Percentiles rank a stretch among this genome's conserved stretches.
These are phyloP conservation scores for Shiraia bambusicola DNA, from an alignment of 2,329 filamentous ascomycete genomes.

Conservation along the genomic window DNA sequence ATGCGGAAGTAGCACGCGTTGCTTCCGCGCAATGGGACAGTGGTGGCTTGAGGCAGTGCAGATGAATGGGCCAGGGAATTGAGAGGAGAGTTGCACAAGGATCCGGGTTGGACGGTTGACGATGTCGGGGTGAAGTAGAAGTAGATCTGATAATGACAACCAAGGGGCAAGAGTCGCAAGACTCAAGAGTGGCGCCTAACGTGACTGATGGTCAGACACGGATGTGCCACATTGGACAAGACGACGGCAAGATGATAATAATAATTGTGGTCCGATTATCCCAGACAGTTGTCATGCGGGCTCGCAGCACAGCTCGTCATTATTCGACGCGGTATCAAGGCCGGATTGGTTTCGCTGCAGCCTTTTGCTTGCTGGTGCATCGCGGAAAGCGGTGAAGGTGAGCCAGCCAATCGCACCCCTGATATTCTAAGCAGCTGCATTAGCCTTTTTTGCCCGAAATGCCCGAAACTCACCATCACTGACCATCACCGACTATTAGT, in stretches of 20 bases:
- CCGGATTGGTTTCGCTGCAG: slow-evolving; percentile 20
- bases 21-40: slow-evolving; percentile 17
- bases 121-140: slow-evolving; percentile 6
- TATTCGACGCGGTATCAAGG: slow-evolving; percentile 16
- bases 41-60: slow-evolving; percentile 17
- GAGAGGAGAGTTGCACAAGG: not conserved
- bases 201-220: slow-evolving; percentile 28
- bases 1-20: slow-evolving; percentile 5
- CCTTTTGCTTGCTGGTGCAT: slow-evolving; percentile 10
- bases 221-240: slow-evolving; percentile 19
- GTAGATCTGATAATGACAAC: slow-evolving; percentile 17
- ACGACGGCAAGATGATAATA: slow-evolving; percentile 13
- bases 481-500: slow-evolving; percentile 3
- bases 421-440: slow-evolving; percentile 25
- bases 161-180: no score
- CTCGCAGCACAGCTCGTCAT: slow-evolving; percentile 21
- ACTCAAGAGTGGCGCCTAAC: slow-evolving; percentile 26
- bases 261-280: slow-evolving; percentile 16
- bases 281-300: slow-evolving; percentile 18
- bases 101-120: not conserved
- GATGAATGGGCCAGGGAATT: slow-evolving; percentile 4
- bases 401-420: slow-evolving; percentile 20
- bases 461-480: slow-evolving; percentile 11
- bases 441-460: slow-evolving; percentile 15
- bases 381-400: slow-evolving; percentile 21